These are phyloP conservation scores for Phytopythium ostracodes DNA, from an alignment of 352 stramenopile species.

Conservation along the genomic window DNA sequence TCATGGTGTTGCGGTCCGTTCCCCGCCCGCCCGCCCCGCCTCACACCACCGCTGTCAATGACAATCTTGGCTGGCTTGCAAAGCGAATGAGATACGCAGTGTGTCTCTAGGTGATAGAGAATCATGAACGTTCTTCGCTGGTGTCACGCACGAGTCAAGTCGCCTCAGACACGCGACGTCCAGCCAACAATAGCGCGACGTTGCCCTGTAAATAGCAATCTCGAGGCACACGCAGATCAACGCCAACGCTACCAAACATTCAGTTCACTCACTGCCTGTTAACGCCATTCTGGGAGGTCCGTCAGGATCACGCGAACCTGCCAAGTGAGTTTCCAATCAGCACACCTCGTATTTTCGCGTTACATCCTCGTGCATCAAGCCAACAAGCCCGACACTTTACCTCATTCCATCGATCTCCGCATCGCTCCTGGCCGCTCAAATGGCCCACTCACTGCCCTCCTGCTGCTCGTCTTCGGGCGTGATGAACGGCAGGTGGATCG, in stretches of 20 bases:
- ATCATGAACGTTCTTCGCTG: not conserved
- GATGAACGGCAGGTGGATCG: slow-evolving; percentile 91
- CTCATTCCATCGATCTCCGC: not conserved
- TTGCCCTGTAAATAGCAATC: not conserved
- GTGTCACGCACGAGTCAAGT: too few species aligned
- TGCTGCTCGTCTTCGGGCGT: slow-evolving; percentile 78
- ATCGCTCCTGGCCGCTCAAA: slow-evolving; percentile 31
- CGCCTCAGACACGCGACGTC: not conserved
- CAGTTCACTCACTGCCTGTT: not conserved
- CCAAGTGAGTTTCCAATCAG: not conserved
- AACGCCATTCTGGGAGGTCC: not conserved
- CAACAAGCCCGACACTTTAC: slow-evolving; percentile 2
- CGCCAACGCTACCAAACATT: not conserved
- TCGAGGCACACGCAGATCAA: not conserved
- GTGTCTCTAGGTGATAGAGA: too few species aligned
- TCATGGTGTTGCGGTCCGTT: not conserved
- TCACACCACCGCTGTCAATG: not conserved
- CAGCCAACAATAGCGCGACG: not conserved
- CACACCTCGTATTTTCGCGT: slow-evolving; percentile 2
- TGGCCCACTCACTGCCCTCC: slow-evolving; percentile 81
- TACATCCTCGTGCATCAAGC: slow-evolving; percentile 2
- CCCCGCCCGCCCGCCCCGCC: not conserved
- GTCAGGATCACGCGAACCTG: not conserved
- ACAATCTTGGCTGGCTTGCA: not conserved
- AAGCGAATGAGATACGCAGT: not conserved